Base-by-base conservation (phyloP, 768 basidiomycete species). In the Termitomyces sp. region DNA sequence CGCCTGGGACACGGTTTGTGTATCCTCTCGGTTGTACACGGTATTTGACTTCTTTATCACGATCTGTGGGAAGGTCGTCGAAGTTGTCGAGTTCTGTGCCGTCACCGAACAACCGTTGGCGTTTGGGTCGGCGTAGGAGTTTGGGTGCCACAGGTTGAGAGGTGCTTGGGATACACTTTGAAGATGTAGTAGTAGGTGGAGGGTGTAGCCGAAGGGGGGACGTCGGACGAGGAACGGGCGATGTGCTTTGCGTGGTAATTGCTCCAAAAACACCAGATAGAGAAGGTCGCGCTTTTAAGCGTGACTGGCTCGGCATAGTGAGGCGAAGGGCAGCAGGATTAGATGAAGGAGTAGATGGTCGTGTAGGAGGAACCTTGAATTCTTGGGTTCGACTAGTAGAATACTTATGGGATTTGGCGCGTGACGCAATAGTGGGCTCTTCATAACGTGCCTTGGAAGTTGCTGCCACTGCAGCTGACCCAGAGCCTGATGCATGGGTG, bases 11-110 rank as follows among this genome's bases (percentile, higher is more conserved):
- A 8, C 91, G 86, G 68, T 86, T 83, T 40, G 83, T 79, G 70
- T 81, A 77, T 6, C 84, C 82, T 72, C 87, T 92, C 31, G 92
- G 89, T 63, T 89, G 86, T 10, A 94, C 86, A 59, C 85, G 86
- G 71, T 81, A 94, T 46, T 78, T 83, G 56, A 83, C 81, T 73
- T 93, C 91, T 68, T 90, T 88, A 54, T 94, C 92, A 51, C 91
- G 81, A 69, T 95, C 90, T 10, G 92, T 91, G 7, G 87, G 87
- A 46, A 96, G 81, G 72, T 97, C 95, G 32, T 96, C 95, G 60
- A 97, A 83, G 3, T 73, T 86, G 68, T 97, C 95, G 56, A 97
- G 77, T 71, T 96, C 95, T 10, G 92, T 94, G 14, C 95, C 95
- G 68, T 94, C 91, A 5, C 92, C 92, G 68, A 88, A 94, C 14